Percentiles rank a stretch among this genome's conserved stretches.
Conservation (phyloP, 495 filamentous ascomycete genomes). For the Hypoxylon subgilvum region DNA sequence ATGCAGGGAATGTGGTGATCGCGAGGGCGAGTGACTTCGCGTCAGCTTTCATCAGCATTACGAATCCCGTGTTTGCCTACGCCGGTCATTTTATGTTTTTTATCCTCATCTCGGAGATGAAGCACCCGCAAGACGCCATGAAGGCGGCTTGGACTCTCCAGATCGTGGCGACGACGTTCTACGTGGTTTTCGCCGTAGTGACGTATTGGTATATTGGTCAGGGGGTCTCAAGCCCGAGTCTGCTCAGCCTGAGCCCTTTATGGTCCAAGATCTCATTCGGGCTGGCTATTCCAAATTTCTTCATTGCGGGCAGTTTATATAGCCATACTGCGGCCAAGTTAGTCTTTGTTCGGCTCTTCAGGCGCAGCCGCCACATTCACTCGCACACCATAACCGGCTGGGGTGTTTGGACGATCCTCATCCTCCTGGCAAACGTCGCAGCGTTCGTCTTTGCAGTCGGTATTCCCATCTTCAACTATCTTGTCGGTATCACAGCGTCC, state of each 20-base stretch:
- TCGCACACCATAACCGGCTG: slow-evolving; percentile 46
- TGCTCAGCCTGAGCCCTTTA: slow-evolving; percentile 60
- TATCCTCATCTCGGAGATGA: slow-evolving; percentile 70
- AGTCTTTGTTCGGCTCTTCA: slow-evolving; percentile 67
- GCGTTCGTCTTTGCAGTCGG: slow-evolving; percentile 70
- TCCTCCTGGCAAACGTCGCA: slow-evolving; percentile 59
- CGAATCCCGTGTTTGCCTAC: slow-evolving; percentile 70
- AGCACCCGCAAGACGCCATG: slow-evolving; percentile 57
- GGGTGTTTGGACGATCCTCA: slow-evolving; percentile 62
- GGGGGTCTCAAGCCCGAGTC: slow-evolving; percentile 63
- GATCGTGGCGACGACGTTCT: slow-evolving; percentile 61
- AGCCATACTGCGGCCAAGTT: slow-evolving; percentile 63
- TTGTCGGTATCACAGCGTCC: slow-evolving; percentile 58
- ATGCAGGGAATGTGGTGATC: slow-evolving; percentile 30
- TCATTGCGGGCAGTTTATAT: slow-evolving; percentile 72
- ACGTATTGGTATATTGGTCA: slow-evolving; percentile 70
- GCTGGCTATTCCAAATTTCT: slow-evolving; percentile 73
- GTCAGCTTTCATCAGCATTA: slow-evolving; percentile 59
- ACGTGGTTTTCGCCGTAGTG: slow-evolving; percentile 65
- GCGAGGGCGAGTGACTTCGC: slow-evolving; percentile 37
- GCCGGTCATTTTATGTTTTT: slow-evolving; percentile 74
- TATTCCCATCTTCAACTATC: slow-evolving; percentile 69
- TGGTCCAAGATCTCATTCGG: slow-evolving; percentile 72
- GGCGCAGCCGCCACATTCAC: slow-evolving; percentile 44
- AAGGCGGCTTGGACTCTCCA: slow-evolving; percentile 64